A percentile compares a stretch with the other conserved stretches of the same genome.
Conservation (phyloP, 257 asterid genomes). For the Leonotis leonurus region DNA sequence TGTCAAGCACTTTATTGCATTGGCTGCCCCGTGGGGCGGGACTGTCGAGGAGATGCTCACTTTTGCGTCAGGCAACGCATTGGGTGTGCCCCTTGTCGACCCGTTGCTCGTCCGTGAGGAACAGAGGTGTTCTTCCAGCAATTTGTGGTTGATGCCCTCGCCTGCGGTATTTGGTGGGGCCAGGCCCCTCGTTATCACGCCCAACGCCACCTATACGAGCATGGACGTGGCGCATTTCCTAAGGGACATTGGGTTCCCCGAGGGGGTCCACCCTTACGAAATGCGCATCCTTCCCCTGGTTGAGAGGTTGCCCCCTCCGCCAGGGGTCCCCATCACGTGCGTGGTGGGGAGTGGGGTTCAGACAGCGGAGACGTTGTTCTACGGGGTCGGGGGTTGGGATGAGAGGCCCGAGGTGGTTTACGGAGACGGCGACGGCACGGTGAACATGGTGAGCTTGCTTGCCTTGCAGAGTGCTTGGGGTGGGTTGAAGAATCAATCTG, state of each 20-base stretch:
- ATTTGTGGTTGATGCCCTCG: slow-evolving; percentile 75
- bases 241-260: slow-evolving; percentile 49
- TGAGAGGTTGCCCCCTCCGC: slow-evolving; percentile 21
- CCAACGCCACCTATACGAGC: slow-evolving; percentile 33
- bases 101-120: slow-evolving; percentile 60
- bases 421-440: slow-evolving; percentile 92
- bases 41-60: slow-evolving; percentile 61
- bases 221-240: slow-evolving; percentile 41
- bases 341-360: slow-evolving; percentile 52
- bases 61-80: slow-evolving; percentile 61
- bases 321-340: slow-evolving; percentile 49
- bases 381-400: slow-evolving; percentile 48
- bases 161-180: slow-evolving; percentile 33
- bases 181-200: slow-evolving; percentile 34
- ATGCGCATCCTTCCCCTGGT: slow-evolving; percentile 58
- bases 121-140: slow-evolving; percentile 65
- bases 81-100: slow-evolving; percentile 67
- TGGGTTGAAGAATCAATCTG: slow-evolving; percentile 23
- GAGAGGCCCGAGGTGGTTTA: slow-evolving; percentile 50
- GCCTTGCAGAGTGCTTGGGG: slow-evolving; percentile 45
- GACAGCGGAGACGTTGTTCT: slow-evolving; percentile 53
- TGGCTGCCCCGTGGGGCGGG: slow-evolving; percentile 94
- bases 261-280: slow-evolving; percentile 51
- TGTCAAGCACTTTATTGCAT: slow-evolving; percentile 60
- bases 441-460: slow-evolving; percentile 63